Percentiles rank a stretch among this genome's conserved stretches.
Evolutionary conservation across 2,329 filamentous ascomycete species (phyloP).

Genomic region (Fusarium sp.): DNA sequence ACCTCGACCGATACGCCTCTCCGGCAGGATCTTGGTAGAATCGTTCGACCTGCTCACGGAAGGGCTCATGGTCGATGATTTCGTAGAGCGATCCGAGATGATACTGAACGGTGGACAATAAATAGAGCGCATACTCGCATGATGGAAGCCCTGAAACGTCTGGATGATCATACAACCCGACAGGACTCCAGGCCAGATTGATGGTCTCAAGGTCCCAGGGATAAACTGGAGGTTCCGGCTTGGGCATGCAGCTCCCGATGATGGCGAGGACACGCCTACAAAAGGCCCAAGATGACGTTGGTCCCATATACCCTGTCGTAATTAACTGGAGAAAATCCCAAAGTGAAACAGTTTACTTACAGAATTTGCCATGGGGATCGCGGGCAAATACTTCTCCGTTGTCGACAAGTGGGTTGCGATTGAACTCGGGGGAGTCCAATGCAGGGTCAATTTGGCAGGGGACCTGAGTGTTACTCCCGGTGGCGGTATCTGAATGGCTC

Average conservation of each 20-base stretch:
- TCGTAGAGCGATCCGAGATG: conserved; percentile 5
- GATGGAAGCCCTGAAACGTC: conserved; percentile 5
- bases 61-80: conserved; percentile 6
- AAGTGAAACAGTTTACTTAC: background rate
- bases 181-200: conserved; percentile 3
- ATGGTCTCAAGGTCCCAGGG: conserved; percentile 11
- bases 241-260: conserved; percentile 11
- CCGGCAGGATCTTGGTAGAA: conserved; percentile 12
- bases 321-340: background rate
- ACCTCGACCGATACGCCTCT: background rate
- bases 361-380: background rate
- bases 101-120: conserved; percentile 10
- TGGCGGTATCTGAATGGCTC: background rate
- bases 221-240: conserved; percentile 5
- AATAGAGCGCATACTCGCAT: conserved; percentile 8
- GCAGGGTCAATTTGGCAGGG: background rate
- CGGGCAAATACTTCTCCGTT: background rate
- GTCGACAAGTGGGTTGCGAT: background rate
- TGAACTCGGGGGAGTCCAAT: background rate
- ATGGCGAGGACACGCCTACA: conserved; percentile 15
- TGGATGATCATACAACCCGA: background rate
- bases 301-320: conserved; percentile 15
- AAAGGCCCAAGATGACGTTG: conserved; percentile 20
- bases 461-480: background rate
- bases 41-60: background rate